Conservation (phyloP, 345 rosid species). For the Pistacia vera region DNA sequence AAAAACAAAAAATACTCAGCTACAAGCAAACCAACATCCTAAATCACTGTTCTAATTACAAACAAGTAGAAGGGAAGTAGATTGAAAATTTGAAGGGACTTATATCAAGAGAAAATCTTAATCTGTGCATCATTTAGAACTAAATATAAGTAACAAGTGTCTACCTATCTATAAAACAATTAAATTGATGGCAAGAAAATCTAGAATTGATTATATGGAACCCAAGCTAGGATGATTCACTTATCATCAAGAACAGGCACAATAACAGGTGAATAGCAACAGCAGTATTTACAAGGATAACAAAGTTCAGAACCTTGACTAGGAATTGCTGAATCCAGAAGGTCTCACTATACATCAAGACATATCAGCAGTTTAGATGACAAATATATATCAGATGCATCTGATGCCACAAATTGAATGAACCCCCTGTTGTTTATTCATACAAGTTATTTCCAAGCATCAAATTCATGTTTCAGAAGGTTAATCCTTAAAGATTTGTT, state of each 20-base stretch:
- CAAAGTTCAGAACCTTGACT: background rate
- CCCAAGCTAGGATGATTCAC: background rate
- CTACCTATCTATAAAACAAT: background rate
- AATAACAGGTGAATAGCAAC: background rate
- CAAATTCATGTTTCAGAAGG: background rate
- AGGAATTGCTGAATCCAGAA: background rate
- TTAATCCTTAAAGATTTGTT: too few species aligned
- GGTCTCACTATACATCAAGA: background rate
- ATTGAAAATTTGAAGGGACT: background rate
- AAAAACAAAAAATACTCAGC: background rate
- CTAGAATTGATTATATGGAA: background rate
- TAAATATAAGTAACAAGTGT: background rate
- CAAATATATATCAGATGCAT: background rate
- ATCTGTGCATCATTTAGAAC: background rate
- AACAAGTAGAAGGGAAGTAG: background rate
- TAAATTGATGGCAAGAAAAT: background rate
- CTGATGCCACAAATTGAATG: background rate
- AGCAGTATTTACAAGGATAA: background rate
- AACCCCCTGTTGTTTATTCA: background rate
- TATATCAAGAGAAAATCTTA: background rate
- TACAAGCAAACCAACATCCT: background rate
- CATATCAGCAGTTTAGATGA: background rate
- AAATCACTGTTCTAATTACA: background rate
- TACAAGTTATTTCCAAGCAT: background rate
- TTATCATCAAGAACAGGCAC: background rate